Conservation (phyloP, 1,284 basidiomycete genomes). For the Tilletia walkeri region DNA sequence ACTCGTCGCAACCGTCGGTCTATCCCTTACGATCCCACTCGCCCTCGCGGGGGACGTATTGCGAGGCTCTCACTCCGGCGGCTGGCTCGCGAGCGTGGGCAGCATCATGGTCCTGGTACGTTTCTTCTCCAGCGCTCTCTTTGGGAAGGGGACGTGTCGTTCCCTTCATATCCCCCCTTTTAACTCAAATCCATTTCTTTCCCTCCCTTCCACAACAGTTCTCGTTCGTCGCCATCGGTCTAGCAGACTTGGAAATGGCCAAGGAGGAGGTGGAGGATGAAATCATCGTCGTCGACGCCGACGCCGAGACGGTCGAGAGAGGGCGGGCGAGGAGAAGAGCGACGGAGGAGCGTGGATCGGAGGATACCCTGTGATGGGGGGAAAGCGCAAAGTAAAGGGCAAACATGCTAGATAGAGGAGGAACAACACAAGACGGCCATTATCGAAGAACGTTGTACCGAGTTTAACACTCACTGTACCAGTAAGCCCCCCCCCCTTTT, state of each 20-base stretch:
- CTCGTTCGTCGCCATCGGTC: constrained; percentile 25
- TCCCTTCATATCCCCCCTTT: background rate
- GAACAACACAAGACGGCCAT: no score
- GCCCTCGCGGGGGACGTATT: constrained; percentile 77
- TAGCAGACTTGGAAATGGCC: constrained; percentile 21
- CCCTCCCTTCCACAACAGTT: constrained; percentile 8
- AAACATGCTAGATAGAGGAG: no score
- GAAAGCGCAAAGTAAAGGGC: no score
- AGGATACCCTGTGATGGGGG: no score
- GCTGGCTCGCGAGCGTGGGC: constrained; percentile 35
- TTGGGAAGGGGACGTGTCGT: background rate
- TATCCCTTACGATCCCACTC: constrained; percentile 90
- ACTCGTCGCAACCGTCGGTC: constrained; percentile 80
- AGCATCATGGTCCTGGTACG: constrained; percentile 37
- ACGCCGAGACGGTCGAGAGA: background rate
- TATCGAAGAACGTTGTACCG: no score
- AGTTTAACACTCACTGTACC: no score
- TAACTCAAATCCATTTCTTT: background rate
- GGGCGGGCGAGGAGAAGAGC: background rate
- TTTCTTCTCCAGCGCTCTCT: background rate
- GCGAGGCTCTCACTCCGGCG: constrained; percentile 58
- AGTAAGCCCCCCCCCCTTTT: no score
- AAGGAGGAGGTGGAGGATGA: background rate
- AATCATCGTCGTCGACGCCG: background rate
- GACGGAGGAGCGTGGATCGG: no score